Base-by-base conservation (phyloP, 2,329 filamentous ascomycete species). In the Verticillium isaacii region DNA sequence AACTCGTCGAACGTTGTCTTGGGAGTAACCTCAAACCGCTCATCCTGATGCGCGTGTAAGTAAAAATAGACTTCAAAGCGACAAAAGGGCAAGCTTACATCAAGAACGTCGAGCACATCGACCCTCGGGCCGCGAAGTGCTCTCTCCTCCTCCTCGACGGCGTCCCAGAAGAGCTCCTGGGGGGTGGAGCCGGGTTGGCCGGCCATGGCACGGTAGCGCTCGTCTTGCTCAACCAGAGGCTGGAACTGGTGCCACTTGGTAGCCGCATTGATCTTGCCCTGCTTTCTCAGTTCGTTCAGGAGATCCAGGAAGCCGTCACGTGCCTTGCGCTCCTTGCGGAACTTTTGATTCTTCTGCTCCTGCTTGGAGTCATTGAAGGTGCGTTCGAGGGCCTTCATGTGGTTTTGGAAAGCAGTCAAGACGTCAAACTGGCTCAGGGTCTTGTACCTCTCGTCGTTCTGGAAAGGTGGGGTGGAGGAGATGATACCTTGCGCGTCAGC, bases 101-200 rank as follows among this genome's bases (percentile, higher is more conserved):
- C 91, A 68, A 97, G 83, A 67, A 95, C 92, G 77, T 97, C 93
- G 66, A 95, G 80, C 45, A 96, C 90, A 71, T 93, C 88, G 72
- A 95, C 96, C 64, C 92, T 85, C 57, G 89, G 89, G 58, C 86
- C 88, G 64, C 93, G 89, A 57, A 97, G 80, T n/a, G 89, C 88
- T 62, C 91, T 87, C 71, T 99, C 94, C 74, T 98, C 93, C 73
- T 97, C 93, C 73, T 98, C 95, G 32, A 98, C 84, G 57, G 93
- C 81, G 73, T 99, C 95, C 92, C 94, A 97, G 79, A 99, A 98
- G 7, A 99, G 81, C 70, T 98, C 93, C 66, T 97, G 83, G 15
- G 95, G 92, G 5, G 87, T 90, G 5, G 93, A 97, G 61, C 94
- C 93, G 62, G 85, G 77, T 72, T 96, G 92, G 59, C 93, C 93